Conservation (phyloP, 2,329 filamentous ascomycete genomes). For the Zasmidium citrigriseum region DNA sequence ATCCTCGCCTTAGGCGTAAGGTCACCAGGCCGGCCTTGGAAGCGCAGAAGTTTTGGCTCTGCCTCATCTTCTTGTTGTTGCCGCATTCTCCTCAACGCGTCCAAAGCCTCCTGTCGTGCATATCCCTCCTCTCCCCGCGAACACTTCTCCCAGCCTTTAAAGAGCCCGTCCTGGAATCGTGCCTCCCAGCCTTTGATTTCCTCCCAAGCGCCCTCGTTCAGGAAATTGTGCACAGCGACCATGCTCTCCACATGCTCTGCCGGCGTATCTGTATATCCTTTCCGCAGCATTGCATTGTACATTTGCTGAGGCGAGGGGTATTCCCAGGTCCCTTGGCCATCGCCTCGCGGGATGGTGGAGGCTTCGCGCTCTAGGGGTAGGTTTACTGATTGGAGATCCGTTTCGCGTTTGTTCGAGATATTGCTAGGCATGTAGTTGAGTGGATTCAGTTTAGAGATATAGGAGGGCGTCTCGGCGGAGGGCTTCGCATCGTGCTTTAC, state of each 20-base stretch:
- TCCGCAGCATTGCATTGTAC: slow-evolving; percentile 97
- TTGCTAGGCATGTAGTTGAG: slow-evolving; percentile 95
- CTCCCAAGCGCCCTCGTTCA: slow-evolving; percentile 96
- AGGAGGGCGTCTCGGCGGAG: slow-evolving; percentile 44
- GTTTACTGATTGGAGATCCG: slow-evolving; percentile 68
- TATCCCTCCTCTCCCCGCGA: slow-evolving; percentile 37
- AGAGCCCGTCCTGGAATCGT: slow-evolving; percentile 77
- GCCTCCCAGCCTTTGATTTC: slow-evolving; percentile 95
- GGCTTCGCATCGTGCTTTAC: slow-evolving; percentile 44
- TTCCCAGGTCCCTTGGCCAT: slow-evolving; percentile 80
- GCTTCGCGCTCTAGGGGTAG: slow-evolving; percentile 80
- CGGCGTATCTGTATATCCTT: slow-evolving; percentile 93
- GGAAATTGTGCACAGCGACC: slow-evolving; percentile 96
- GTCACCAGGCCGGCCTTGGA: slow-evolving; percentile 86
- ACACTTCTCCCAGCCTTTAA: slow-evolving; percentile 36
- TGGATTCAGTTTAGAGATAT: slow-evolving; percentile 68
- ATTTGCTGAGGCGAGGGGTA: slow-evolving; percentile 98
- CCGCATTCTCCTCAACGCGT: slow-evolving; percentile 24
- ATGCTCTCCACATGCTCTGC: slow-evolving; percentile 92
- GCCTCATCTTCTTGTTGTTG: slow-evolving; percentile 37
- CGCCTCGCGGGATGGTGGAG: slow-evolving; percentile 88
- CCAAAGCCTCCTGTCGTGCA: slow-evolving; percentile 23
- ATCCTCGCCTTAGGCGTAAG: slow-evolving; percentile 89
- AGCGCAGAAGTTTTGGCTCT: slow-evolving; percentile 76
- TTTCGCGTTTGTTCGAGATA: slow-evolving; percentile 73